These are phyloP conservation scores for Melampsora larici-populina DNA, from an alignment of 1,284 basidiomycete species.

Conservation along the genomic window DNA sequence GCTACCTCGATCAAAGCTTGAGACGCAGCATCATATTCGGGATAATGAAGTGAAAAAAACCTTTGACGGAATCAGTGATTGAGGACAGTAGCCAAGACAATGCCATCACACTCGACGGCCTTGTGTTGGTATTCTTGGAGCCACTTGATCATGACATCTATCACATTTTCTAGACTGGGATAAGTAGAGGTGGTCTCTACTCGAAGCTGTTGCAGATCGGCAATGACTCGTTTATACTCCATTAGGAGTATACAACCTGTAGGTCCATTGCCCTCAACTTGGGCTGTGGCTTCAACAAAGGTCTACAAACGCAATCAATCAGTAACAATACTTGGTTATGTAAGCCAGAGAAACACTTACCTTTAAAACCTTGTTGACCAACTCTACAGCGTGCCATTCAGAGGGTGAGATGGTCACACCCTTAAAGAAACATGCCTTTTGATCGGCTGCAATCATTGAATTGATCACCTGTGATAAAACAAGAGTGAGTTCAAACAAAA, in stretches of 20 bases:
- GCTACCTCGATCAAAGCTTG: no score
- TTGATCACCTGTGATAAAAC: background rate
- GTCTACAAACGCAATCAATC: no score
- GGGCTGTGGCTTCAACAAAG: background rate
- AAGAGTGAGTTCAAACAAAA: background rate
- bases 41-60: background rate
- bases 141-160: slow-evolving; percentile 3
- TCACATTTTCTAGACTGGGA: background rate
- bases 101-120: background rate
- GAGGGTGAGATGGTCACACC: no score
- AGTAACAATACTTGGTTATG: background rate
- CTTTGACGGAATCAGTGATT: background rate
- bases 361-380: no score
- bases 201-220: background rate
- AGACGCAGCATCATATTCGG: no score
- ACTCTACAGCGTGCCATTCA: no score
- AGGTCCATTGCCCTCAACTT: slow-evolving; percentile 12
- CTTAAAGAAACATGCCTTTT: no score
- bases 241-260: no score
- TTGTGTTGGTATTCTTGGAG: background rate
- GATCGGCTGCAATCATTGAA: background rate
- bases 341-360: no score
- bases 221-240: background rate
- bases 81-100: slow-evolving; percentile 2
- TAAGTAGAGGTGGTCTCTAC: no score